Evolutionary conservation across 768 basidiomycete genomes (phyloP), one percentile per base, ranked within the genome.

Genomic region (Pleurotus eryngii): DNA sequence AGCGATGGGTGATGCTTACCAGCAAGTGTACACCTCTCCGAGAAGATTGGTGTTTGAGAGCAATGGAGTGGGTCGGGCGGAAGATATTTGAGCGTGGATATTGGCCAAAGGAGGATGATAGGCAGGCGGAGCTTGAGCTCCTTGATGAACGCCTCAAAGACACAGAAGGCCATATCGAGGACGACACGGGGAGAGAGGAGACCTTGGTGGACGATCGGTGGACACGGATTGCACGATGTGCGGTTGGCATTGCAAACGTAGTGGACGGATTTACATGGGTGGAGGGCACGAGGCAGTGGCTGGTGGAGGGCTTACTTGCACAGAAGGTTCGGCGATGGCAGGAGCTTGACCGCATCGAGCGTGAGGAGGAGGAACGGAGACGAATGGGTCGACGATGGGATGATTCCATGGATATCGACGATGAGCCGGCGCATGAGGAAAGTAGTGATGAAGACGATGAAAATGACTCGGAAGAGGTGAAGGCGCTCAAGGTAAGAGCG

Each of bases 11-110:
- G 20, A 84, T 95, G 76, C 76, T 91, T 30, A 89, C 88, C 0
- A 84, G 77, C 46, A 83, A 83, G 12, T 87, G 84, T 59, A 73
- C 81, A 18, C 86, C 92, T 0, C 74, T 98, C 1, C 81, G 90
- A 0, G 97, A 99, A 70, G 97, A 98, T 65, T 98, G 95, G 94
- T 91, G 90, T 64, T 68, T 98, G 62, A 82, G 97, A 30, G 97
- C 97, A 1, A 92, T 95, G 87, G 95, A 95, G 63, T 99, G 97
- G 97, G 88, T 92, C 3, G 89, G 92, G 5, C 80, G 92, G 58
- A 84, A 85, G 59, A 86, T 98, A 14, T 98, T 89, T 67, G 94
- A 96, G 69, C 84, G 92, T 40, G 96, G 95, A 0, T 98, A 88
- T 69, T 99, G 97, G 97, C 91, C 89, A 67, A 76, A 77, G n/a